A percentile compares a stretch with the other conserved stretches of the same genome.
phyloP scores from a whole-genome alignment of 768 basidiomycete genomes.

The Tylopilus balloui region DNA sequence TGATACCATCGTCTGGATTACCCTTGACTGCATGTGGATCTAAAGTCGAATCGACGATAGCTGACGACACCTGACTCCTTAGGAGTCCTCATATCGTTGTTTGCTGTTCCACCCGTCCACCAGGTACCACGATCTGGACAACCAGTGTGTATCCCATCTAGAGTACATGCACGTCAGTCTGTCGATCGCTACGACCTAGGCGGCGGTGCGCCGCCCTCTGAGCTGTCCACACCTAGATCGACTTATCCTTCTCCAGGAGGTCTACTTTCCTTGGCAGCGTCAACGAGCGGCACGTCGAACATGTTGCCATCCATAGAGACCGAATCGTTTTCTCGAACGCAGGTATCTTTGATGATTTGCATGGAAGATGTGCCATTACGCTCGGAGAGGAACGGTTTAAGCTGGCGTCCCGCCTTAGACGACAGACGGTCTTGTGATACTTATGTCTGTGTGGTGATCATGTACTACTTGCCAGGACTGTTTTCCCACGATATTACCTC shows the following conservation, averaged over 20 bases:
- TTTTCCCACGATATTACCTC: constrained; percentile 16
- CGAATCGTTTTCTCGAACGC: constrained; percentile 6
- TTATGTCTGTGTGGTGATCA: too few relatives aligned
- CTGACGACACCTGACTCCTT: constrained; percentile 6
- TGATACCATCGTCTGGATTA: constrained; percentile 49
- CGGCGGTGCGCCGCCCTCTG: not conserved
- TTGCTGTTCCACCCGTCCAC: constrained; percentile 3
- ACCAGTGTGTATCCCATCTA: not conserved
- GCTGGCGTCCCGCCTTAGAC: not conserved
- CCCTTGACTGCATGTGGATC: constrained; percentile 45
- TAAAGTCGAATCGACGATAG: not conserved
- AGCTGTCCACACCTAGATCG: constrained; percentile 3
- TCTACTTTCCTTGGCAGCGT: constrained; percentile 7
- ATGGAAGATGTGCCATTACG: constrained; percentile 5
- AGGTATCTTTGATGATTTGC: constrained; percentile 1
- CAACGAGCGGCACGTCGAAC: constrained; percentile 16
- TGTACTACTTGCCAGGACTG: not conserved
- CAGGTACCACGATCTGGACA: constrained; percentile 3
- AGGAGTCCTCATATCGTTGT: constrained; percentile 4
- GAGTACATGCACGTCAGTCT: not conserved
- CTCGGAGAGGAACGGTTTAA: constrained; percentile 7
- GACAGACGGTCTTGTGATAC: constrained; percentile 6
- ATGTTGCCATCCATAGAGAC: constrained; percentile 8
- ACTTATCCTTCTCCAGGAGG: constrained; percentile 7
- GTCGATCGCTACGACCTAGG: not conserved